Percentiles rank a stretch among this genome's conserved stretches.
Evolutionary conservation across 148 eudicot genomes (phyloP).

Genomic region (Silene uniflora): DNA sequence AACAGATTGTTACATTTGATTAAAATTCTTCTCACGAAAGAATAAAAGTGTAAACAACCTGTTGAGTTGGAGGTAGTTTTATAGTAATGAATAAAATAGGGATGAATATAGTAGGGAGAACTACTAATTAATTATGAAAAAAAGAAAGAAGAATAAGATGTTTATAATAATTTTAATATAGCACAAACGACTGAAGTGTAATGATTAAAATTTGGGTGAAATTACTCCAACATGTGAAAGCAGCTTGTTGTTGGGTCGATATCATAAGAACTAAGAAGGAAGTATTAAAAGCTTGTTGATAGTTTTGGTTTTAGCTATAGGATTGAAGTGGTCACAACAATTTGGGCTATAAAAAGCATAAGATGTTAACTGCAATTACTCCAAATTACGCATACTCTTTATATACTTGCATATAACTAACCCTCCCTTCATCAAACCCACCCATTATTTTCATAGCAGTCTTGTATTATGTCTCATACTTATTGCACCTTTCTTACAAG

Average conservation of each 20-base stretch:
- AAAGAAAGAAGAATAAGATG: no score
- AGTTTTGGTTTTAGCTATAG: conserved; percentile 19
- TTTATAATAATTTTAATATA: no score
- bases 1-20: no score
- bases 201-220: no score
- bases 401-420: not conserved
- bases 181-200: no score
- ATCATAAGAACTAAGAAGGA: conserved; percentile 1
- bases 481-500: conserved; percentile 11
- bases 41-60: no score
- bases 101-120: no score
- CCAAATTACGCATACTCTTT: conserved; percentile 9
- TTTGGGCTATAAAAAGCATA: conserved; percentile 1
- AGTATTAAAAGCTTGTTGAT: conserved; percentile 16
- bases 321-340: conserved; percentile 14
- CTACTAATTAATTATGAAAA: no score
- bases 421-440: not conserved
- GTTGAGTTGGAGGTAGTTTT: no score
- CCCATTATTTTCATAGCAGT: conserved; percentile 9
- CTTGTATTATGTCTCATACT: conserved; percentile 16
- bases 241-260: conserved; percentile 12
- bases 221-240: no score
- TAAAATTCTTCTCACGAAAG: no score
- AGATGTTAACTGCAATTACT: conserved; percentile 22
- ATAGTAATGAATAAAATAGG: no score